These are phyloP conservation scores for Phytophthora chlamydospora DNA, from an alignment of 352 stramenopile species.

Conservation along the genomic window DNA sequence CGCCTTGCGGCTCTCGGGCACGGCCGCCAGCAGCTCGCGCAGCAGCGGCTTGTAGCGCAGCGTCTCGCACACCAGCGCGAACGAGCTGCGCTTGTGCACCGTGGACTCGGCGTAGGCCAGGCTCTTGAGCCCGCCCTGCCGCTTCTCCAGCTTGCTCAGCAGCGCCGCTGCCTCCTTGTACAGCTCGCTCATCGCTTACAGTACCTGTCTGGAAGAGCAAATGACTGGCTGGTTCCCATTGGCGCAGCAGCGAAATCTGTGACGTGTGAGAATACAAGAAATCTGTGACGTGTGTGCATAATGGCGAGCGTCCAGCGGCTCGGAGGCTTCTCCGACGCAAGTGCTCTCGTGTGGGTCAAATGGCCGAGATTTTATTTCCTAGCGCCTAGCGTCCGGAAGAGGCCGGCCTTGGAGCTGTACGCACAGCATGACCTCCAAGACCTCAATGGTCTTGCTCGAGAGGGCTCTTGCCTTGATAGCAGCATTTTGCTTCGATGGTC, in stretches of 20 bases:
- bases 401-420: too few species aligned
- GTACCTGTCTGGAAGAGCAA: conserved; percentile 11
- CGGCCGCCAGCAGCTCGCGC: conserved; percentile 63
- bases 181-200: conserved; percentile 72
- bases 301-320: too few species aligned
- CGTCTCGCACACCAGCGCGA: conserved; percentile 89
- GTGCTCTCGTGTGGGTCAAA: too few species aligned
- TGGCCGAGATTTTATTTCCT: too few species aligned
- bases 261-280: conserved; percentile 25
- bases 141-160: conserved; percentile 79
- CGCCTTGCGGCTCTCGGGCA: conserved; percentile 72
- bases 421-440: too few species aligned
- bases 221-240: conserved; percentile 5
- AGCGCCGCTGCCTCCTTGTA: conserved; percentile 83
- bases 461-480: too few species aligned
- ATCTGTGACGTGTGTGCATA: not conserved
- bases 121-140: conserved; percentile 84
- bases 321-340: too few species aligned
- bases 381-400: too few species aligned
- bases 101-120: conserved; percentile 84
- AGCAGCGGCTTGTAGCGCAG: conserved; percentile 88
- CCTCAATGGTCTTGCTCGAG: too few species aligned
- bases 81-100: conserved; percentile 88
- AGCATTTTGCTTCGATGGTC: too few species aligned
- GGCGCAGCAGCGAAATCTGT: conserved; percentile 3